Base-by-base conservation (phyloP, 2,329 filamentous ascomycete species). In the Neocucurbitaria cava region DNA sequence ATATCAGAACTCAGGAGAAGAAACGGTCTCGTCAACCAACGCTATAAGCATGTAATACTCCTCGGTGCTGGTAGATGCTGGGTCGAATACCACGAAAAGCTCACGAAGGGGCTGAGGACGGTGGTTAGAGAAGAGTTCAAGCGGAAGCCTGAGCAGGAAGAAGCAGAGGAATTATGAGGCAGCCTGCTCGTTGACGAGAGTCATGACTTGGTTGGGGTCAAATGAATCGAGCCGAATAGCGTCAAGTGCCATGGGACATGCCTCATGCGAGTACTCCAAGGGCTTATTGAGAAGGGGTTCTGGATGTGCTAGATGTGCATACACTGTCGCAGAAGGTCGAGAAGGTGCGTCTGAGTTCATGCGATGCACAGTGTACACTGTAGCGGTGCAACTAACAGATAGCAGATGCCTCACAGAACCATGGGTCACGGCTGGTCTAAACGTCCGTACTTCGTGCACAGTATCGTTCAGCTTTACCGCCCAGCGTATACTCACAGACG, bases 1-100 rank as follows among this genome's bases (percentile, higher is more conserved):
- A 84, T 90, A 58, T 84, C 83, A 20, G 84, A 84, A 71, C 81
- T 89, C 70, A 83, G 86, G 71, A 83, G 77, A 58, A 83, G 82
- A 61, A 93, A 84, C 77, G 90, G 87, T 74, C 62, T 74, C 42
- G 42, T 78, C 10, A 73, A 80, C 50, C 73, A 76, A 73, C 74
- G 58, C 31, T 96, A 91, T 89, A 92, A 94, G 75, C 87, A 92
- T 71, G 79, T 85, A 21, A 85, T 87, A 3, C 81, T 95, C 39
- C 78, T 96, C 43, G 83, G 83, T 10, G 86, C 85, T 62, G 88
- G 88, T 0, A 84, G 87, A 62, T 83, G 84, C 53, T 88, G 92
- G 78, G 89, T 88, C 20, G 86, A 89, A 46, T 86, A 89, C 69
- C 89, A 96, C 75, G 82, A 84, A 30, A 81, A 89, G 45, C 74